A percentile compares a stretch with the other conserved stretches of the same genome.
These are phyloP conservation scores for Neoconidiobolus thromboides DNA, from an alignment of 371 early-diverging fungal genomes.

Conservation along the genomic window DNA sequence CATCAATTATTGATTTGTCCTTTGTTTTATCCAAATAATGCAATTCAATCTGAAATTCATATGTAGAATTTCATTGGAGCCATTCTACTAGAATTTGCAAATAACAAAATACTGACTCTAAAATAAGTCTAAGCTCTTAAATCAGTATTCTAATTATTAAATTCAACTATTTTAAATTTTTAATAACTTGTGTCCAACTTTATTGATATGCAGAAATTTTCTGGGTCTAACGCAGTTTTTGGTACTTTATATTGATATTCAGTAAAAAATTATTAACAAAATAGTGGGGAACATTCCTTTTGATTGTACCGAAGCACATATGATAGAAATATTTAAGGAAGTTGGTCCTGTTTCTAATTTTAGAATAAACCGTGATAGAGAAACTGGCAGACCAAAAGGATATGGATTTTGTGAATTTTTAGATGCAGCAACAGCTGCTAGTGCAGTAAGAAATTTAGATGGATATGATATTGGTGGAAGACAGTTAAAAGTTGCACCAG, in stretches of 20 bases:
- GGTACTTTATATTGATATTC: conserved; percentile 2
- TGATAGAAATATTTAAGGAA: conserved; percentile 72
- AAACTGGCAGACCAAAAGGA: conserved; percentile 76
- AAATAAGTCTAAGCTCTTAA: too few relatives aligned
- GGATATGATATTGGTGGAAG: conserved; percentile 67
- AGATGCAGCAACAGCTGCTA: conserved; percentile 58
- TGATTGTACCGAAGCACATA: conserved; percentile 75
- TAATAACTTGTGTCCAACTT: too few relatives aligned
- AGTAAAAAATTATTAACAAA: background rate
- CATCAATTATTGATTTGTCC: too few relatives aligned
- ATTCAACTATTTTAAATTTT: too few relatives aligned
- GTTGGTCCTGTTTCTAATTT: conserved; percentile 69
- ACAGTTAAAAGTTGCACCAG: conserved; percentile 34
- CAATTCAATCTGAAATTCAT: too few relatives aligned
- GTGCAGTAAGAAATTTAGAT: conserved; percentile 65
- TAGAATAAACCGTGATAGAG: conserved; percentile 69
- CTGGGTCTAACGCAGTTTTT: conserved; percentile 9
- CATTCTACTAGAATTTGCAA: too few relatives aligned
- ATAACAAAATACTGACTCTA: too few relatives aligned
- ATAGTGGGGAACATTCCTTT: conserved; percentile 71
- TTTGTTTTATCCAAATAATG: too few relatives aligned
- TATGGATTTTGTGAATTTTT: conserved; percentile 76
- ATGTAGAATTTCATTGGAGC: too few relatives aligned
- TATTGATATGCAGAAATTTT: background rate
- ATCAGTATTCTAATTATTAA: too few relatives aligned